phyloP scores from a whole-genome alignment of 208 protist species.

The Trypanosoma cruzi region DNA sequence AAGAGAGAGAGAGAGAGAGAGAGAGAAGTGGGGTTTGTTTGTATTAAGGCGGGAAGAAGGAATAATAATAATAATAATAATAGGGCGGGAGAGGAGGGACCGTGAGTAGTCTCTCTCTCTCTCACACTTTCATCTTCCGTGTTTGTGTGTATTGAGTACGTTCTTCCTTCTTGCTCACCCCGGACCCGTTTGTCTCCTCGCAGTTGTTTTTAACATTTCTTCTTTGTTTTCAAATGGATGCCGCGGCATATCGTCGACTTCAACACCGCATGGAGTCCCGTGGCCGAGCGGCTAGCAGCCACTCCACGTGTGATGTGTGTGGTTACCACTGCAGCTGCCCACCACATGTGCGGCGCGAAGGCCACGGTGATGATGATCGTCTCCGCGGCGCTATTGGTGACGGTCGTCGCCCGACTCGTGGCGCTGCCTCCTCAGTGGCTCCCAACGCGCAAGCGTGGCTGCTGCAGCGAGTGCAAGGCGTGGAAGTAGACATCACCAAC shows the following conservation, averaged over 20 bases:
- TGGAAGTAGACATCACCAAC: slow-evolving; percentile 69
- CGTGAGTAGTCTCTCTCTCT: background rate
- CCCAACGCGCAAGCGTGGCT: slow-evolving; percentile 19
- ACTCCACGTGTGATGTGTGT: background rate
- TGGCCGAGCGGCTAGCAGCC: slow-evolving; percentile 29
- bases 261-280: slow-evolving; percentile 76
- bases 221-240: slow-evolving; percentile 26
- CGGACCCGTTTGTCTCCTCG: background rate
- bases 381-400: background rate
- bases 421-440: background rate
- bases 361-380: background rate
- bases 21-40: background rate
- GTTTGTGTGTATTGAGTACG: background rate
- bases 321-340: slow-evolving; percentile 21
- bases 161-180: background rate
- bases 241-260: slow-evolving; percentile 44
- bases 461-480: slow-evolving; percentile 26
- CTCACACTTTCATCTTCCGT: slow-evolving; percentile 10
- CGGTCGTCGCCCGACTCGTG: background rate
- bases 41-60: background rate
- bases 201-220: background rate
- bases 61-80: background rate
- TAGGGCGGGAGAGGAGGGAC: background rate
- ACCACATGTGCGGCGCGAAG: background rate
- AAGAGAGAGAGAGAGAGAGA: background rate